A percentile compares a stretch with the other conserved stretches of the same genome.
phyloP scores from a whole-genome alignment of 176 grass and related monocot genomes.

The Neostapfia colusana region DNA sequence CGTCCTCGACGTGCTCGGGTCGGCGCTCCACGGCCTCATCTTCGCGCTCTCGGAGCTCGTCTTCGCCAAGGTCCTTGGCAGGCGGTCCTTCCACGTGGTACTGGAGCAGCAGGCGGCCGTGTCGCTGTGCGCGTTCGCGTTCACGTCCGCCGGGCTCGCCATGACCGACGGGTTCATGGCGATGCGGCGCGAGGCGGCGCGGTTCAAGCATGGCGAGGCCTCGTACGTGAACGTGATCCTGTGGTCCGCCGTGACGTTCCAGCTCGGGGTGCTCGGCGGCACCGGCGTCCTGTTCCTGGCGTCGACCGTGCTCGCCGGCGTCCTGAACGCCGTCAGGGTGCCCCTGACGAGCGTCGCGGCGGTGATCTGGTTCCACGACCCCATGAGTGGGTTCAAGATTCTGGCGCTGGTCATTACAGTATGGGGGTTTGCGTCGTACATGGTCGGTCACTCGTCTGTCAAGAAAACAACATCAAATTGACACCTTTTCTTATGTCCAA shows the following conservation, averaged over 20 bases:
- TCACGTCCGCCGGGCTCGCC: conserved; percentile 68
- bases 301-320: conserved; percentile 84
- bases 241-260: conserved; percentile 81
- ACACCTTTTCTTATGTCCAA: not conserved
- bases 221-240: conserved; percentile 62
- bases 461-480: conserved; percentile 13
- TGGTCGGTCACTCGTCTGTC: conserved; percentile 53
- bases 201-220: conserved; percentile 46
- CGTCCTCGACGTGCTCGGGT: conserved; percentile 66
- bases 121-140: conserved; percentile 66
- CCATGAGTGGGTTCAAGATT: conserved; percentile 94
- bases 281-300: conserved; percentile 79
- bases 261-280: conserved; percentile 72
- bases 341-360: conserved; percentile 78
- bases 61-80: conserved; percentile 54
- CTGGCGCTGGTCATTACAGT: conserved; percentile 75
- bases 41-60: conserved; percentile 90
- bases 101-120: conserved; percentile 91
- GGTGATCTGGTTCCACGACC: conserved; percentile 82
- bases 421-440: conserved; percentile 84
- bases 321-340: conserved; percentile 86
- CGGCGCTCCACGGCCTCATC: conserved; percentile 87
- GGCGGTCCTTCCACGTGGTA: conserved; percentile 79
- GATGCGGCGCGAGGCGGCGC: conserved; percentile 56
- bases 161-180: conserved; percentile 51